These are phyloP conservation scores for Malassezia psittaci DNA, from an alignment of 1,284 basidiomycete species.

Conservation along the genomic window DNA sequence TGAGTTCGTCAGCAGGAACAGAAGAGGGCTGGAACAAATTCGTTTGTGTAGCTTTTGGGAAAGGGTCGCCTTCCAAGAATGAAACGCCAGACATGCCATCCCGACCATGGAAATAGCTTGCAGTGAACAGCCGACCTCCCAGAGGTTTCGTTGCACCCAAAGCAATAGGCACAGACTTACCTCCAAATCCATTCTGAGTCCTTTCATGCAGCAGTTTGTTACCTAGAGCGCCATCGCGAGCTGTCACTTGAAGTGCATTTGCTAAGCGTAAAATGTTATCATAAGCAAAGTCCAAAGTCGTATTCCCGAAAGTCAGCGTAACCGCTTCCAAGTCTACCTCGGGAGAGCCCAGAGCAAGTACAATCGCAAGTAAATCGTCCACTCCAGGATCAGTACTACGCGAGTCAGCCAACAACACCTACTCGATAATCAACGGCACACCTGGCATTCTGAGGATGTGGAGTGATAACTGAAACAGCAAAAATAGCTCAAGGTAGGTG, in stretches of 20 bases:
- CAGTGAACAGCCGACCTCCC: conserved; percentile 64
- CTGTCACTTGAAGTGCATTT: conserved; percentile 55
- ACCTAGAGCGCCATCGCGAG: conserved; percentile 57
- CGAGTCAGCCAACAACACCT: conserved; percentile 5
- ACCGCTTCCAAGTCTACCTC: conserved; percentile 53
- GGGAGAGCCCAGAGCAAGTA: conserved; percentile 42
- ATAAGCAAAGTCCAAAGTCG: conserved; percentile 48
- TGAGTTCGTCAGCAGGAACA: conserved; percentile 57
- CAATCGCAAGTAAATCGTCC: conserved; percentile 71
- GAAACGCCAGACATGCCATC: conserved; percentile 39
- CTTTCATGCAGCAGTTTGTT: conserved; percentile 57
- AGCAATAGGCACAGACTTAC: conserved; percentile 22
- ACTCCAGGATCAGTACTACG: conserved; percentile 57
- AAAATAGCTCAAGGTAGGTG: no score
- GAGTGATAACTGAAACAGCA: no score
- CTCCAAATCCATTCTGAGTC: conserved; percentile 18
- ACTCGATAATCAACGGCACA: conserved; percentile 16
- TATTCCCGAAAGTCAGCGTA: conserved; percentile 56
- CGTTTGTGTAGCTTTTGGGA: conserved; percentile 20
- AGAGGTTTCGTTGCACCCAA: conserved; percentile 54
- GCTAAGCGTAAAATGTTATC: conserved; percentile 52
- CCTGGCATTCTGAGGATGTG: neutral
- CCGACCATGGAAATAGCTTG: conserved; percentile 60
- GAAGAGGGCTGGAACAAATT: conserved; percentile 47
- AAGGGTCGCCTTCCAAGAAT: conserved; percentile 28